Evolutionary conservation across 2,329 filamentous ascomycete species (phyloP), one percentile per base, ranked within the genome.

Genomic region (Mycocentrospora acerina): DNA sequence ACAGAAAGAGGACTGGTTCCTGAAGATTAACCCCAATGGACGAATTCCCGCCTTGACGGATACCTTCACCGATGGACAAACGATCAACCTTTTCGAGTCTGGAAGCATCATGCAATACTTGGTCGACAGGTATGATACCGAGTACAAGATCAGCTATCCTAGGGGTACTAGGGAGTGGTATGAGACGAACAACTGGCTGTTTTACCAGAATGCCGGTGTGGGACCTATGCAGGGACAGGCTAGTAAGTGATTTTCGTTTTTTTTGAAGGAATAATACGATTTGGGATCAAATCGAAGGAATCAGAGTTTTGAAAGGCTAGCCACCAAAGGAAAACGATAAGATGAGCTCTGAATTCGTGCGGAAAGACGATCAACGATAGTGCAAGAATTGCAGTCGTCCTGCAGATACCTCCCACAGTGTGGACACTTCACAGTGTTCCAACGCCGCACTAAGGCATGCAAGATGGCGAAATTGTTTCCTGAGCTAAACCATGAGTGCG

Each of bases 21-120:
- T 94, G 18, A 82, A 83, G 35, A 94, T 95, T 71, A 95, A 95
- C 70, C 90, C 90, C 48, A 95, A 95, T 66, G 90, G 90, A 49
- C 86, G 90, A 52, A 95, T 95, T 56, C 90, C 90, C 4, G 90
- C 90, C 40, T 59, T 95, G 34, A 93, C 87, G 7, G 90, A 95
- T 69, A 57, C 76, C 6, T 85, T 87, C 64, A 74, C 75, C 4
- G 83, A 93, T 64, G 87, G 88, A 53, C 73, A 85, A 64, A 72
- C 74, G 24, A 88, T 95, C 62, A 77, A 79, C 40, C 66, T 95
- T 13, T 95, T 94, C 60, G 90, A 95, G 70, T 87, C 82, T 48
- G 89, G 88, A 40, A 81, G 84, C 48, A 93, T 95, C 62, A 74
- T 94, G 71, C 82, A 90, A 67, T 95, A 95, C 64, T 78, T 95